Base-by-base conservation (phyloP, 208 protist species). In the Leishmania tropica region DNA sequence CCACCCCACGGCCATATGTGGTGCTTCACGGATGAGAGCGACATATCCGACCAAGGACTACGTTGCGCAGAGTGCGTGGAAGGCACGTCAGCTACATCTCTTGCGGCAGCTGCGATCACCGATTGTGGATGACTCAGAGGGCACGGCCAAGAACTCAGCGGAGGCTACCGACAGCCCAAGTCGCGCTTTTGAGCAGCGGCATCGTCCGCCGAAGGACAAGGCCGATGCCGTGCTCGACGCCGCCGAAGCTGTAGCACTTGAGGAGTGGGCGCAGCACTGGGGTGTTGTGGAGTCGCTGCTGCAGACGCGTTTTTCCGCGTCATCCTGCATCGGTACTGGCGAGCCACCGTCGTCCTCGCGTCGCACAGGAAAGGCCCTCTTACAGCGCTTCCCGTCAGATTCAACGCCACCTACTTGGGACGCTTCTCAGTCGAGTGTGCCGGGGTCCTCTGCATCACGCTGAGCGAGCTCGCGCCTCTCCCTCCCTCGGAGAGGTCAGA, bases 211-310 rank as follows among this genome's bases (percentile, higher is more conserved):
- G 37, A 48, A 60, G 51, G 58, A 74, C 37, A 42, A 53, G 2
- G 74, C 67, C 19, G 78, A 79, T 35, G n/a, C 78, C 8, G 83
- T 56, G 11, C 58, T 83, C 56, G 79, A 87, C 35, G 73, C 68
- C 6, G 79, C 83, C 13, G 83, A 87, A 54, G 75, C 70, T 28
- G 83, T 81, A 17, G 70, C 77, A 40, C 68, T 78, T 45, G 71
- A 85, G 67, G 83, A 86, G 60, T 92, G 85, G 71, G 80, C 89
- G 17, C 87, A 95, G 75, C 93, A 96, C 75, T 96, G 91, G 91
- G 90, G 88, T 37, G 81, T 93, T 40, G 28, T 96, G 74, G 90
- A 96, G 78, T 86, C 90, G 4, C 80, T 96, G 21, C 42, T 95
- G 71, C 83, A 94, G 58, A 93, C 84, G 0, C 89, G 93, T 56